phyloP scores from a whole-genome alignment of 768 basidiomycete species.

The Mycena kentingensis region DNA sequence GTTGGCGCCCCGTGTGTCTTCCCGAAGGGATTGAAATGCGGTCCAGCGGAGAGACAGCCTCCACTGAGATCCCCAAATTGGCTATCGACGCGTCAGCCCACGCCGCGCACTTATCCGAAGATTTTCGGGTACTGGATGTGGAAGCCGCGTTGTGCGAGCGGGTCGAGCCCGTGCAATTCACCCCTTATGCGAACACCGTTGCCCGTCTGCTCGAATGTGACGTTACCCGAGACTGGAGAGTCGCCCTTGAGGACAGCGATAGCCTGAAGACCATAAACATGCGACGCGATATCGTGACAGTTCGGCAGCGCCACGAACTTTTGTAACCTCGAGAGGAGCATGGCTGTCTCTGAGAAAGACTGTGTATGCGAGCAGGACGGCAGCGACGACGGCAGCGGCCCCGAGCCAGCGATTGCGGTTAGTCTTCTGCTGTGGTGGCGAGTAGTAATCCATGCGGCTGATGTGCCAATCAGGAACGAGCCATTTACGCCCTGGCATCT shows the following conservation, averaged over 20 bases:
- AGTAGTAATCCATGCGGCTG: conserved; percentile 1
- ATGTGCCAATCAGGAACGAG: not conserved
- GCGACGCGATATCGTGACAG: too few species aligned
- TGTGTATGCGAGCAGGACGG: not conserved
- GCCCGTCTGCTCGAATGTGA: conserved; percentile 62
- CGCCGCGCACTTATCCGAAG: not conserved
- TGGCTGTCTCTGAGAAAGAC: not conserved
- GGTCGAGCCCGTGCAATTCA: conserved; percentile 59
- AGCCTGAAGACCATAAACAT: too few species aligned
- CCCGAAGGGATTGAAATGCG: conserved; percentile 76
- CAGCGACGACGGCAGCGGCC: not conserved
- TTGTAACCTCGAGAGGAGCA: not conserved
- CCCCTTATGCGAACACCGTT: conserved; percentile 63
- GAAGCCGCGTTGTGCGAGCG: conserved; percentile 66
- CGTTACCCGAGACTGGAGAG: conserved; percentile 60
- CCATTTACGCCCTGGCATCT: too few species aligned
- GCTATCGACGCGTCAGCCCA: conserved; percentile 16
- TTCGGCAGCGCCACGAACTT: not conserved
- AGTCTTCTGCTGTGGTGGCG: not conserved
- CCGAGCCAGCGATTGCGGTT: not conserved
- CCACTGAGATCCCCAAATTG: conserved; percentile 61
- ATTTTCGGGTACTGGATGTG: conserved; percentile 73
- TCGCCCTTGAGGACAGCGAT: conserved; percentile 62
- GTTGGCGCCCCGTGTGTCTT: conserved; percentile 66
- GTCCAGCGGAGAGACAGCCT: conserved; percentile 70